Base-by-base conservation (phyloP, 108 stramenopile genomes). In the Nitzschia sp. region DNA sequence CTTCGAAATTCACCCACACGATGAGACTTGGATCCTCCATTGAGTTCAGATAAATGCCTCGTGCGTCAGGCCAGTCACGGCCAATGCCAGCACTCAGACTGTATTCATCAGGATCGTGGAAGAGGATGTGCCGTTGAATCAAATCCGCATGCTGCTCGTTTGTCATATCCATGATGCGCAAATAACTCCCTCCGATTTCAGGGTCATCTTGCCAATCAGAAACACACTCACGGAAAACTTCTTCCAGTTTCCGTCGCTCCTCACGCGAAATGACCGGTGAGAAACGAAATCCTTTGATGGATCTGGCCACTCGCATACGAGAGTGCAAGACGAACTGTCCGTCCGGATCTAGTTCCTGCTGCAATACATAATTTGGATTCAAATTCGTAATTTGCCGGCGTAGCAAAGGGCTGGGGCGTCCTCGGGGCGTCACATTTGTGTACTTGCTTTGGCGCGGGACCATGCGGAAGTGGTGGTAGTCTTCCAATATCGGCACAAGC, bases 1-100 rank as follows among this genome's bases (percentile, higher is more conserved):
- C 96, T 72, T 95, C 93, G 68, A 90, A 88, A 76, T 95, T 95
- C 49, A 91, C 75, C 96, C 96, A 97, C 42, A 95, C 88, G 69
- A 97, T 83, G 45, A 95, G 87, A 54, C 87, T 83, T 6, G 93
- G 88, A 60, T 77, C 88, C 60, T 90, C 89, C 38, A 61, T 62
- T 2, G 70, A 42, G 38, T 59, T 67, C 46, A 79, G 68, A 63
- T 86, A 96, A 24, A 95, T 75, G 13, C 89, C 95, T 51, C 95
- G 75, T 3, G 82, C 93, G 58, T 96, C 92, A 13, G 95, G 95
- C 95, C 95, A 96, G 67, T 94, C 93, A 28, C 89, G 56, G 0
- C 85, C 91, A n/a, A 85, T 78, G 0, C 81, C 89, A 36, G 86
- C 88, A 36, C 78, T 85, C 54, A 89, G 87, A 33, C 73, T 84